These are phyloP conservation scores for Dryadomyces quercus-mongolicae DNA, from an alignment of 2,329 filamentous ascomycete genomes.

Conservation along the genomic window DNA sequence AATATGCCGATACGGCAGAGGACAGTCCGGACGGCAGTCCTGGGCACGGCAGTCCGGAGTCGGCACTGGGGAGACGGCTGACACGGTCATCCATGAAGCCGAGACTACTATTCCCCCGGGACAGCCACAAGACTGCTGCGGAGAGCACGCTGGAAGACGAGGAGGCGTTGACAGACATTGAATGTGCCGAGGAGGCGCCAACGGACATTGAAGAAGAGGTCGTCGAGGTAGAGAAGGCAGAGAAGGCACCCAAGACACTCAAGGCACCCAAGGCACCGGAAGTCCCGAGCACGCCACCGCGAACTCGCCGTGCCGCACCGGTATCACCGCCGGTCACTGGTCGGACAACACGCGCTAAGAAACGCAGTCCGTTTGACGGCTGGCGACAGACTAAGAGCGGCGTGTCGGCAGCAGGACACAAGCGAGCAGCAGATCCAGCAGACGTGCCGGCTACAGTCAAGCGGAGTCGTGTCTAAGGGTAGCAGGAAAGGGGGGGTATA, in stretches of 20 bases:
- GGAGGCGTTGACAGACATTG: slow-evolving; percentile 47
- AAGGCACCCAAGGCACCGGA: too few relatives aligned
- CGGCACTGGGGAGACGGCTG: slow-evolving; percentile 25
- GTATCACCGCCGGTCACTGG: slow-evolving; percentile 51
- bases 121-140: slow-evolving; percentile 20
- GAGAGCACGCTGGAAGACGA: slow-evolving; percentile 35
- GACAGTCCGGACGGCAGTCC: slow-evolving; percentile 11
- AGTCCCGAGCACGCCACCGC: slow-evolving; percentile 33
- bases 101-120: slow-evolving; percentile 55
- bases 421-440: not conserved
- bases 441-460: not conserved
- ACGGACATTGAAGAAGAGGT: slow-evolving; percentile 17
- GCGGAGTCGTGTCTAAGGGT: not conserved
- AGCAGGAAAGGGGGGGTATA: too few relatives aligned
- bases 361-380: slow-evolving; percentile 49
- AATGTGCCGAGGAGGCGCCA: slow-evolving; percentile 25
- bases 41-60: slow-evolving; percentile 17
- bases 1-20: slow-evolving; percentile 33
- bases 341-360: slow-evolving; percentile 42
- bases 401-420: slow-evolving; percentile 6
- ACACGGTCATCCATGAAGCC: slow-evolving; percentile 62
- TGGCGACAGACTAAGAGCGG: slow-evolving; percentile 55
- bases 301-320: slow-evolving; percentile 39
- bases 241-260: too few relatives aligned
- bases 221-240: slow-evolving; percentile 25